These are phyloP conservation scores for Citrus unshiu DNA, from an alignment of 345 rosid species.

Conservation along the genomic window DNA sequence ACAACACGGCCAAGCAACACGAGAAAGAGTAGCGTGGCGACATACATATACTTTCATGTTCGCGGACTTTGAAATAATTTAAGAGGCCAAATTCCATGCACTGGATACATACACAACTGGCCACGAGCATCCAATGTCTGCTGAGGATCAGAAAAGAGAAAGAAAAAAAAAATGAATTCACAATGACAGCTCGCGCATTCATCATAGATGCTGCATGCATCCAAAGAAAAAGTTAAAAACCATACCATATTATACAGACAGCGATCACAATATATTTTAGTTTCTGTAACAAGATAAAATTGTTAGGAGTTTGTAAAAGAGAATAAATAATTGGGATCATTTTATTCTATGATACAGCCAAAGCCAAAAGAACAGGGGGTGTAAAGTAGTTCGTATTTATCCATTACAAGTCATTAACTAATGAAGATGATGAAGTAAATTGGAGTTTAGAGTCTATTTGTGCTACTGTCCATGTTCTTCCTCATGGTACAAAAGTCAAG, in stretches of 20 bases:
- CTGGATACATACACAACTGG: not conserved
- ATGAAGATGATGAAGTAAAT: not conserved
- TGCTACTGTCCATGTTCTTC: not conserved
- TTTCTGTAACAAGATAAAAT: not conserved
- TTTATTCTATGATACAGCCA: not conserved
- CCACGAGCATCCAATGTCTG: not conserved
- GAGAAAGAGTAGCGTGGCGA: not conserved
- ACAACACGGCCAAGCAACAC: slow-evolving; percentile 9
- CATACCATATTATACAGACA: no score
- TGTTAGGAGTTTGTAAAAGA: not conserved
- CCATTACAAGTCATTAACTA: not conserved
- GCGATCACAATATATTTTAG: not conserved
- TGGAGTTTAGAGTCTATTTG: not conserved
- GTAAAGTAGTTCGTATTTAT: not conserved
- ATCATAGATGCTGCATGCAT: no score
- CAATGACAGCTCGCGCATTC: not conserved
- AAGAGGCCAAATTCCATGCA: not conserved
- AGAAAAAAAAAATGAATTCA: not conserved
- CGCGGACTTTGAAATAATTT: not conserved
- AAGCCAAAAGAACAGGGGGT: not conserved
- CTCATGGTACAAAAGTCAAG: not conserved
- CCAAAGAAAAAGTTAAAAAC: no score
- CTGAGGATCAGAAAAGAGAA: not conserved
- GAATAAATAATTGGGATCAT: not conserved
- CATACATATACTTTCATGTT: not conserved